phyloP scores from a whole-genome alignment of 2,329 filamentous ascomycete genomes.

The Beauveria australis region DNA sequence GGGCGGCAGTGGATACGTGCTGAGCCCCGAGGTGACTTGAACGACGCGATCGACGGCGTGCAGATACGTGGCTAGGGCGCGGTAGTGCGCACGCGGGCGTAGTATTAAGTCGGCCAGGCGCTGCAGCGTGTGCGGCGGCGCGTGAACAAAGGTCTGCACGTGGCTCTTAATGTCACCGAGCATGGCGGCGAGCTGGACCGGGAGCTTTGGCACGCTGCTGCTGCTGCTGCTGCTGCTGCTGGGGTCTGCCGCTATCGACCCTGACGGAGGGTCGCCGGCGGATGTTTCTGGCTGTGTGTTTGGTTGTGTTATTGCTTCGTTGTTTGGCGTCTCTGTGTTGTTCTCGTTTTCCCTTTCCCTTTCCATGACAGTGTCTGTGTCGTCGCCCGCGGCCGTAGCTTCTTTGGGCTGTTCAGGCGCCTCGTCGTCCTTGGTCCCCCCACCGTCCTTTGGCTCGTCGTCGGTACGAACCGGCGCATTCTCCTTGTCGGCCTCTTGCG shows the following conservation, averaged over 20 bases:
- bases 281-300: neutral
- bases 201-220: conserved; percentile 36
- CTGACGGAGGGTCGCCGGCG: neutral
- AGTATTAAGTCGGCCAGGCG: conserved; percentile 82
- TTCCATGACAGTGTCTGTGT: conserved; percentile 15
- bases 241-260: conserved; percentile 16
- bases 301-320: neutral
- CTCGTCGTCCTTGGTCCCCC: neutral
- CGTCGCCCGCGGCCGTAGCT: neutral
- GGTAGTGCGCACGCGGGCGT: conserved; percentile 69
- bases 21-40: conserved; percentile 74
- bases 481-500: conserved; percentile 60
- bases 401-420: neutral
- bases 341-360: neutral
- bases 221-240: conserved; percentile 16
- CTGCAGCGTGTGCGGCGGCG: conserved; percentile 89
- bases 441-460: conserved; percentile 12
- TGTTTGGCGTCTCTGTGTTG: neutral
- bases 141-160: conserved; percentile 59
- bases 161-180: conserved; percentile 52
- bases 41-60: conserved; percentile 86
- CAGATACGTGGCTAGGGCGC: conserved; percentile 73
- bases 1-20: conserved; percentile 74
- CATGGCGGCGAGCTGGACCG: conserved; percentile 55
- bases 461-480: conserved; percentile 43